Conservation (phyloP, 495 filamentous ascomycete species). For the Daldinia grandis region DNA sequence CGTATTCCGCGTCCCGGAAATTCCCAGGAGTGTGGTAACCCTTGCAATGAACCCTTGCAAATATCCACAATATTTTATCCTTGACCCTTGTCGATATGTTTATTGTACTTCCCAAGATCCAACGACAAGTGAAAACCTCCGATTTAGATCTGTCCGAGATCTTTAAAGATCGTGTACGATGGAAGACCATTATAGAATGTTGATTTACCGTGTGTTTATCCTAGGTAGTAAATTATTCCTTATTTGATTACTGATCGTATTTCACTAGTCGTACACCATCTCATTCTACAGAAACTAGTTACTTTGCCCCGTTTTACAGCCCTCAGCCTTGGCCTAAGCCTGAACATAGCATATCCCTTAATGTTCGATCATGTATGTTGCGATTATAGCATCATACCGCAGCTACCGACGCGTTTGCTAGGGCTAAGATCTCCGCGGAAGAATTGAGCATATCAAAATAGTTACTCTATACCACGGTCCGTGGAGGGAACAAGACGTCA, state of each 20-base stretch:
- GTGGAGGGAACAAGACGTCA: neutral
- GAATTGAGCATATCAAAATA: neutral
- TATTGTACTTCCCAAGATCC: constrained; percentile 3
- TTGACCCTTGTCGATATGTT: constrained; percentile 9
- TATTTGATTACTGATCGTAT: constrained; percentile 40
- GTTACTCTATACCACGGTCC: neutral
- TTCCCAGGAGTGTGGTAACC: constrained; percentile 36
- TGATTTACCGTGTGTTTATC: constrained; percentile 2
- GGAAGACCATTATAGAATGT: constrained; percentile 4
- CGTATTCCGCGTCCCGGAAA: constrained; percentile 2
- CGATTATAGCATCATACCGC: neutral
- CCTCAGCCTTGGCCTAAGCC: constrained; percentile 26
- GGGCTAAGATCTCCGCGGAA: neutral
- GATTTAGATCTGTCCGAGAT: constrained; percentile 1
- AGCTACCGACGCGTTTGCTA: neutral
- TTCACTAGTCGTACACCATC: constrained; percentile 25
- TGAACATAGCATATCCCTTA: constrained; percentile 21
- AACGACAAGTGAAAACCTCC: constrained; percentile 9
- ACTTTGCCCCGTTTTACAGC: neutral
- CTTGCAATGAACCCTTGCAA: constrained; percentile 19
- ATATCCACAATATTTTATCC: neutral
- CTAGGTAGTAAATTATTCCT: neutral
- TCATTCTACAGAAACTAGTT: neutral
- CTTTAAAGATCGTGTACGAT: constrained; percentile 5
- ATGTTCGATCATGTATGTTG: constrained; percentile 1